Percentiles rank a stretch among this genome's conserved stretches.
Conservation (phyloP, 1,139 yeast genomes). For the Meyerozyma guilliermondii region DNA sequence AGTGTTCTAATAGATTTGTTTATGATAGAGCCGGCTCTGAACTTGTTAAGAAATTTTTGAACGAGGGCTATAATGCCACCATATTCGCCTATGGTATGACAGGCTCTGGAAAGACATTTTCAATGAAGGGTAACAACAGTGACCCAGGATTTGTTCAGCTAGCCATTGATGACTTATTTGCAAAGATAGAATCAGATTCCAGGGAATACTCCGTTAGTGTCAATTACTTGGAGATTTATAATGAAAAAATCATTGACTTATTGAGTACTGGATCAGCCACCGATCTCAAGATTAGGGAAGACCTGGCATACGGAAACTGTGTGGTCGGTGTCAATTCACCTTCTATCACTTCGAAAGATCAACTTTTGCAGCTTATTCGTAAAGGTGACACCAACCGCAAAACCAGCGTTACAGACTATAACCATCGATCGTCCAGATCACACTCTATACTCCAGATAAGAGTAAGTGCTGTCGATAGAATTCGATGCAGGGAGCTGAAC, state of each 20-base stretch:
- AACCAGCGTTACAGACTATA: constrained; percentile 87
- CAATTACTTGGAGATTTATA: constrained; percentile 85
- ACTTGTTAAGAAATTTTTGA: constrained; percentile 58
- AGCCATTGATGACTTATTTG: constrained; percentile 65
- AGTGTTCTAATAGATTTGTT: constrained; percentile 50
- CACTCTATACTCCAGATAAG: constrained; percentile 84
- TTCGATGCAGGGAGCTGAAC: constrained; percentile 37
- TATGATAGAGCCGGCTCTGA: constrained; percentile 58
- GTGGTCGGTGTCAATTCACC: constrained; percentile 74
- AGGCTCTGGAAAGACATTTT: constrained; percentile 90
- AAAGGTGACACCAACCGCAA: constrained; percentile 72
- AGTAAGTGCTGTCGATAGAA: constrained; percentile 40
- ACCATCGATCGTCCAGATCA: constrained; percentile 80
- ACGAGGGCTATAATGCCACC: constrained; percentile 80
- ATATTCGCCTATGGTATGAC: constrained; percentile 95
- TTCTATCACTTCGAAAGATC: constrained; percentile 49
- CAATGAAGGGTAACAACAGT: constrained; percentile 70
- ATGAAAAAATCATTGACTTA: constrained; percentile 73
- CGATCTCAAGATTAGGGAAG: constrained; percentile 75
- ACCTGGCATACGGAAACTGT: constrained; percentile 63
- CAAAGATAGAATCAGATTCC: constrained; percentile 31
- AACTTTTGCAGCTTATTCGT: constrained; percentile 55
- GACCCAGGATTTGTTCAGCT: constrained; percentile 79
- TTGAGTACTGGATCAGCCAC: constrained; percentile 26
- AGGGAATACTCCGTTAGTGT: constrained; percentile 44